Conservation (phyloP, 2,329 filamentous ascomycete genomes). For the Botryotinia globosa region DNA sequence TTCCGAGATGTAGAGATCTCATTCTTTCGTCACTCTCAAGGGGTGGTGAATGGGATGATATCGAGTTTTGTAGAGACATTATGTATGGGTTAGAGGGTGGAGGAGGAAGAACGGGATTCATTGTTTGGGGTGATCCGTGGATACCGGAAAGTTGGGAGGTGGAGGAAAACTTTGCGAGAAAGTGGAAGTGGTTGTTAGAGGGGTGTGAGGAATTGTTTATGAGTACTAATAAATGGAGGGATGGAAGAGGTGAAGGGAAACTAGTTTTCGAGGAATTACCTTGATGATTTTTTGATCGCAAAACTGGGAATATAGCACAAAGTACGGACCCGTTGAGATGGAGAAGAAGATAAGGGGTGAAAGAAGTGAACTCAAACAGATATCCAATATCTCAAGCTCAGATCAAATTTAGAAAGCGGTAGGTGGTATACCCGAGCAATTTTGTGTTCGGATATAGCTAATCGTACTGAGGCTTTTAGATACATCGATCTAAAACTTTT, state of each 20-base stretch:
- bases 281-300: background rate
- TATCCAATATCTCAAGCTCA: background rate
- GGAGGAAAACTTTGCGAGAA: conserved; percentile 45
- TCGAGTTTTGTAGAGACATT: conserved; percentile 42
- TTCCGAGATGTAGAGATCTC: conserved; percentile 42
- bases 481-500: background rate
- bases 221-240: conserved; percentile 41
- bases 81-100: conserved; percentile 34
- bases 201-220: conserved; percentile 42
- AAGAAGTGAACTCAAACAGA: background rate
- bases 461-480: background rate
- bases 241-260: conserved; percentile 29
- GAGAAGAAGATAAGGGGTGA: no score
- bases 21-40: conserved; percentile 38
- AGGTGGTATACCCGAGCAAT: background rate
- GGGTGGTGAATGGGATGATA: conserved; percentile 38
- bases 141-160: conserved; percentile 48
- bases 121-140: conserved; percentile 51
- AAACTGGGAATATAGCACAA: background rate
- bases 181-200: conserved; percentile 44
- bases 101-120: conserved; percentile 37
- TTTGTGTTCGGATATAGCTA: background rate
- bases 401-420: background rate
- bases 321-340: background rate
- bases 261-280: background rate